A percentile compares a stretch with the other conserved stretches of the same genome.
These are phyloP conservation scores for Psilocybe tampanensis DNA, from an alignment of 768 basidiomycete genomes.

Conservation along the genomic window DNA sequence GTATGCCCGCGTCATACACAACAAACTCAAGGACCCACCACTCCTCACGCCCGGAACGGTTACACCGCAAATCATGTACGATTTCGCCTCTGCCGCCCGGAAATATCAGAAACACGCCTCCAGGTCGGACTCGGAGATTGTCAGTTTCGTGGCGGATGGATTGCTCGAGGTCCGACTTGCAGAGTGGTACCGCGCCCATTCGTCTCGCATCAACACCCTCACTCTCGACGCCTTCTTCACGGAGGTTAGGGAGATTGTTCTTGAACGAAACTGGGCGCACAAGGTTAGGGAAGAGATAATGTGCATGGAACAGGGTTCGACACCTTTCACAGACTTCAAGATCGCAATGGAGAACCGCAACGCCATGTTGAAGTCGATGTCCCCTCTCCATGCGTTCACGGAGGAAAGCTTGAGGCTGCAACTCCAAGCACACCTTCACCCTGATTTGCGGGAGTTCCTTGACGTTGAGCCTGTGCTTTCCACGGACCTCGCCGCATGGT, in stretches of 20 bases:
- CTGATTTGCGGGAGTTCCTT: neutral
- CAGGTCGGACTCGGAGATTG: too few relatives aligned
- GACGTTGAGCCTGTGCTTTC: neutral
- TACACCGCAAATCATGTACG: too few relatives aligned
- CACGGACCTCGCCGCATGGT: neutral
- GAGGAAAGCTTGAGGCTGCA: neutral
- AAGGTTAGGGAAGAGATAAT: slow-evolving; percentile 4
- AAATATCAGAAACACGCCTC: too few relatives aligned
- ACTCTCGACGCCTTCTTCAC: neutral
- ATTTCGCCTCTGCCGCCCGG: too few relatives aligned
- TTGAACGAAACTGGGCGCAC: neutral
- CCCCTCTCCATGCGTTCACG: neutral
- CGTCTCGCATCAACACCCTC: neutral
- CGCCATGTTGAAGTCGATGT: slow-evolving; percentile 13
- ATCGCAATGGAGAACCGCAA: slow-evolving; percentile 22
- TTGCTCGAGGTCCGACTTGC: neutral
- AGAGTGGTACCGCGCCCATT: neutral
- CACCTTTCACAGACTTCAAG: slow-evolving; percentile 17
- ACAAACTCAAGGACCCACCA: too few relatives aligned
- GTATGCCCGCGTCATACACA: too few relatives aligned
- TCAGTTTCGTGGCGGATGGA: neutral
- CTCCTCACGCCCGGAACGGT: too few relatives aligned
- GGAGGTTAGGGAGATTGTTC: neutral
- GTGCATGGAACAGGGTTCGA: slow-evolving; percentile 7
- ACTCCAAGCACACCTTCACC: neutral